phyloP scores from a whole-genome alignment of 2,329 filamentous ascomycete species.

The Microdochium paspali region DNA sequence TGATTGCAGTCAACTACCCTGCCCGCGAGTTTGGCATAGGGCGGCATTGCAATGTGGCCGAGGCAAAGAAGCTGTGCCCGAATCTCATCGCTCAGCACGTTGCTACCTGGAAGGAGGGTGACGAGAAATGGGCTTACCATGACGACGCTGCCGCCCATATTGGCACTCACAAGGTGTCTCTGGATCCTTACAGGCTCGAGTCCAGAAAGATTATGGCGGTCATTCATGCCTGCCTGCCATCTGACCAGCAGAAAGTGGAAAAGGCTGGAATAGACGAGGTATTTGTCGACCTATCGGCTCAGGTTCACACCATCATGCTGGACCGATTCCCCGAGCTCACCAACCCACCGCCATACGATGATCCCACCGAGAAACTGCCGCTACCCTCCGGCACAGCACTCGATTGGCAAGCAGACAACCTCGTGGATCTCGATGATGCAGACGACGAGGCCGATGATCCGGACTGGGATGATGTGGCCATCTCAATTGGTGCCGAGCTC shows the following conservation, averaged over 20 bases:
- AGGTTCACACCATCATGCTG: conserved; percentile 68
- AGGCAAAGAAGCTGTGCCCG: conserved; percentile 82
- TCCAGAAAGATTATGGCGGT: conserved; percentile 71
- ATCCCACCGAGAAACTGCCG: conserved; percentile 62
- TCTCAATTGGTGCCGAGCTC: conserved; percentile 82
- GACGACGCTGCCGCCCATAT: conserved; percentile 73
- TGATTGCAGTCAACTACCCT: conserved; percentile 95
- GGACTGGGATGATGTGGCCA: conserved; percentile 93
- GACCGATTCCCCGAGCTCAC: conserved; percentile 67
- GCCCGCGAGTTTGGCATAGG: conserved; percentile 73
- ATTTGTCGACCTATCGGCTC: conserved; percentile 81
- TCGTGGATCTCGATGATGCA: conserved; percentile 65
- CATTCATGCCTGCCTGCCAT: conserved; percentile 66
- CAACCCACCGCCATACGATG: conserved; percentile 61
- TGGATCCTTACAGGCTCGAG: conserved; percentile 84
- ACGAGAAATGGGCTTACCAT: conserved; percentile 85
- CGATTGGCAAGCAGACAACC: conserved; percentile 76
- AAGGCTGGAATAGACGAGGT: conserved; percentile 96
- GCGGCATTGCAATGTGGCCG: conserved; percentile 67
- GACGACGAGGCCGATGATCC: conserved; percentile 71
- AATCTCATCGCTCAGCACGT: conserved; percentile 83
- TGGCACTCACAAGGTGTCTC: conserved; percentile 81
- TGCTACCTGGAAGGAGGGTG: conserved; percentile 87
- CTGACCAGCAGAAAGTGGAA: conserved; percentile 64
- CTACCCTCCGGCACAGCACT: conserved; percentile 59